phyloP scores from a whole-genome alignment of 2,329 filamentous ascomycete genomes.

The Cylindrodendrum hubeiense region DNA sequence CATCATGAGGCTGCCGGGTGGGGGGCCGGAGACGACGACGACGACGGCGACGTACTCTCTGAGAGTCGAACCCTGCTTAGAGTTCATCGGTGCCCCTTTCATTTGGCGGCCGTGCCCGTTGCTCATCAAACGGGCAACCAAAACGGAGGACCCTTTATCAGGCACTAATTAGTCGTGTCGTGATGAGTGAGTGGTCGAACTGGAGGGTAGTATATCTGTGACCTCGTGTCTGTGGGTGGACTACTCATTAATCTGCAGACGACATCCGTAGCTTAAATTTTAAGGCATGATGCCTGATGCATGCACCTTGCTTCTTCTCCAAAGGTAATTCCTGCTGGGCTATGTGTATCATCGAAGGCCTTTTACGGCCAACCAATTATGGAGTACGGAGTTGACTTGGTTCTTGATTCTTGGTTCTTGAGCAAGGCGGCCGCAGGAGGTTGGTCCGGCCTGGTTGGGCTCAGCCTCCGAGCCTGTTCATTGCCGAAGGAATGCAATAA shows the following conservation, averaged over 20 bases:
- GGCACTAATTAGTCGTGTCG: not conserved
- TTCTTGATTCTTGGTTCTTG: not conserved
- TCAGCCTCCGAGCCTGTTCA: no score
- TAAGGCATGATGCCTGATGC: conserved; percentile 1
- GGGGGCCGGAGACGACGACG: not conserved
- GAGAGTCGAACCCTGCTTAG: not conserved
- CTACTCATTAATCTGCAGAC: not conserved
- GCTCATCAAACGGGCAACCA: not conserved
- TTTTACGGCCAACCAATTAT: not conserved
- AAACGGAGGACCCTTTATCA: not conserved
- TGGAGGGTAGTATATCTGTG: not conserved
- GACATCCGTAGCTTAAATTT: not conserved
- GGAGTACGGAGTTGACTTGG: not conserved
- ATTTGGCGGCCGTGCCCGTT: not conserved
- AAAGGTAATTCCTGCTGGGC: not conserved
- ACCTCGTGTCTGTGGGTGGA: not conserved
- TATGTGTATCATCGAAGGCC: not conserved
- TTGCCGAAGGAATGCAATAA: not conserved
- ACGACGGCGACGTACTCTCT: not conserved
- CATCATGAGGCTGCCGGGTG: not conserved
- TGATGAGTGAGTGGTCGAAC: not conserved
- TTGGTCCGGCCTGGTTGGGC: not conserved
- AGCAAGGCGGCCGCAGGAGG: not conserved
- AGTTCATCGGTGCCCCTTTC: not conserved
- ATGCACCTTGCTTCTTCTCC: not conserved